Conservation (phyloP, 768 basidiomycete species). For the Pulveroboletus sp. region DNA sequence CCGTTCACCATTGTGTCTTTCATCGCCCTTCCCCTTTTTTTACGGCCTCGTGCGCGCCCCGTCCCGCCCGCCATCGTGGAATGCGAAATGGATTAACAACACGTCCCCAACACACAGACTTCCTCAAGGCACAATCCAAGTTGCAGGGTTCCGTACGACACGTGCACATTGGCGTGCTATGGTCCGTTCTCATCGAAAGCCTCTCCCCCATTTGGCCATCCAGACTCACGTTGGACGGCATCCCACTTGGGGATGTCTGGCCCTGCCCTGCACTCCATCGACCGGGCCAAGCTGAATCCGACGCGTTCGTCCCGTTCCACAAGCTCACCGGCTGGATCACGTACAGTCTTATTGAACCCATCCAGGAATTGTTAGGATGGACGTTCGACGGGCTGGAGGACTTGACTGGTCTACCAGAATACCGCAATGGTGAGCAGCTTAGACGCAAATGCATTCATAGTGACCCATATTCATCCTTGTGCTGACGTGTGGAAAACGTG, state of each 20-base stretch:
- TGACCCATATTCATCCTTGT: no score
- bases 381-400: slow-evolving; percentile 74
- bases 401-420: slow-evolving; percentile 92
- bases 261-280: slow-evolving; percentile 55
- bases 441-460: no score
- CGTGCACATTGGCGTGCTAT: slow-evolving; percentile 72
- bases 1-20: not conserved
- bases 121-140: slow-evolving; percentile 54
- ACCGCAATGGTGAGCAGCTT: slow-evolving; percentile 64
- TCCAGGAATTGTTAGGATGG: slow-evolving; percentile 77
- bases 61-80: not conserved
- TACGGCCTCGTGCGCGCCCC: not conserved
- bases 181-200: slow-evolving; percentile 77
- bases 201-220: slow-evolving; percentile 87
- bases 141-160: slow-evolving; percentile 36
- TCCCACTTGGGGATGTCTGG: slow-evolving; percentile 92
- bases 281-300: slow-evolving; percentile 29
- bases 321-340: slow-evolving; percentile 94
- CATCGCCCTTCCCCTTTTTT: not conserved
- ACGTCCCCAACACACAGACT: slow-evolving; percentile 43
- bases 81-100: not conserved
- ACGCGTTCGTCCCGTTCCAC: slow-evolving; percentile 87
- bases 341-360: slow-evolving; percentile 81
- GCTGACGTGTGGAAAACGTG: no score
- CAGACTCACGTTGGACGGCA: slow-evolving; percentile 59